Conservation (phyloP, 495 filamentous ascomycete species). For the Podospora pseudoanserina region DNA sequence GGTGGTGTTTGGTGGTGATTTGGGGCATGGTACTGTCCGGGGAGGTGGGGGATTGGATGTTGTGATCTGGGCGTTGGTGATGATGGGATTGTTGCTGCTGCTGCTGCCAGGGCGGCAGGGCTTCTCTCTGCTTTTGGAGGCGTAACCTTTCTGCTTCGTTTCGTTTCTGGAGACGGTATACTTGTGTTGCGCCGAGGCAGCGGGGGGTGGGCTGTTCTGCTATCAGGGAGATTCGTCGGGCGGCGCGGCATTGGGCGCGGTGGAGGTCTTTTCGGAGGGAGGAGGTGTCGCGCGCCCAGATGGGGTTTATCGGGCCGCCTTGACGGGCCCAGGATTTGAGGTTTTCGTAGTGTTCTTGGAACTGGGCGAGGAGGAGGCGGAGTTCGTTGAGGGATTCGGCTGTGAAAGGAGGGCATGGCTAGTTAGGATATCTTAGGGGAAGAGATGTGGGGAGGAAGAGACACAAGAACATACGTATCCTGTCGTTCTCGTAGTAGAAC, state of each 20-base stretch:
- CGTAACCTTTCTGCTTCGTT: slow-evolving; percentile 20
- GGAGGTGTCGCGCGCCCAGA: slow-evolving; percentile 42
- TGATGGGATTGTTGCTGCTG: slow-evolving; percentile 7
- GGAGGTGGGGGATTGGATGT: slow-evolving; percentile 5
- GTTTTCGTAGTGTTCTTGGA: slow-evolving; percentile 38
- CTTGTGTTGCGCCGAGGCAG: slow-evolving; percentile 46
- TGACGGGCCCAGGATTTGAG: slow-evolving; percentile 44
- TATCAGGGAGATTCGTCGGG: slow-evolving; percentile 38
- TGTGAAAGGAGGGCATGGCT: slow-evolving; percentile 25
- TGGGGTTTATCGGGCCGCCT: slow-evolving; percentile 44
- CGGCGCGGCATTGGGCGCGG: slow-evolving; percentile 47
- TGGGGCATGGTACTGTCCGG: not conserved
- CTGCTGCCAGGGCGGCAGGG: slow-evolving; percentile 20
- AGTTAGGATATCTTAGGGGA: not conserved
- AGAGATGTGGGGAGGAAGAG: not conserved
- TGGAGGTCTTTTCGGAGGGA: slow-evolving; percentile 40
- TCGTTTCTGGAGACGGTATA: slow-evolving; percentile 38
- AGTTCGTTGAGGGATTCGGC: slow-evolving; percentile 44
- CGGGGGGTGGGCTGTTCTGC: slow-evolving; percentile 33
- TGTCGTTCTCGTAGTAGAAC: slow-evolving; percentile 48
- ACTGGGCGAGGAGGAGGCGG: slow-evolving; percentile 35
- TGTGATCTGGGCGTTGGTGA: not conserved
- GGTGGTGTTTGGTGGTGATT: not conserved
- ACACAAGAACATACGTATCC: slow-evolving; percentile 39
- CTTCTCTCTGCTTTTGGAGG: slow-evolving; percentile 12